Conservation (phyloP, 768 basidiomycete species). For the Psilocybe subaeruginosa region DNA sequence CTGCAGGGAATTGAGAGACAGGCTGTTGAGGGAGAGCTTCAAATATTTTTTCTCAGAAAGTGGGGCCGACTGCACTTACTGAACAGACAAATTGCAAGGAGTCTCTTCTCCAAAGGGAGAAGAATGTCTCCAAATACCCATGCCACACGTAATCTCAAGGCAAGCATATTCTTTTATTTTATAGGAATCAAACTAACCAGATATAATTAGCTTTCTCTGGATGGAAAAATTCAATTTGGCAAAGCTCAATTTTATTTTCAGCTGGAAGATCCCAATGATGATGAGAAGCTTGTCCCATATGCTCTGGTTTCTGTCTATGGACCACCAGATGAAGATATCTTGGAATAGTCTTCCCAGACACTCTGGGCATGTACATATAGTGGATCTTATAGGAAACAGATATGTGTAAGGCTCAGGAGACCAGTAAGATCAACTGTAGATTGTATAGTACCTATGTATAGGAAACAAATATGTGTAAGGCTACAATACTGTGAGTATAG, state of each 20-base stretch:
- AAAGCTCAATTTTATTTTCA: slow-evolving; percentile 25
- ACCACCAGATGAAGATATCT: background rate
- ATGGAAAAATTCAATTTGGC: slow-evolving; percentile 1
- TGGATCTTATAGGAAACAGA: too few relatives aligned
- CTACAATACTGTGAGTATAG: too few relatives aligned
- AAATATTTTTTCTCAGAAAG: slow-evolving; percentile 2
- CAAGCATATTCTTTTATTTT: background rate
- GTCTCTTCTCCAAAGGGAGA: slow-evolving; percentile 29
- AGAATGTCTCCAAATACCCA: slow-evolving; percentile 12
- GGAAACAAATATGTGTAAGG: too few relatives aligned
- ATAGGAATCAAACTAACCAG: background rate
- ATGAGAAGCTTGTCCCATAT: background rate
- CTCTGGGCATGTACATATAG: background rate
- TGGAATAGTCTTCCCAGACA: background rate
- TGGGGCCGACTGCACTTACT: slow-evolving; percentile 39
- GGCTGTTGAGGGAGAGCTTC: background rate
- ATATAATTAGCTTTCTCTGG: background rate
- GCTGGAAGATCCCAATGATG: background rate
- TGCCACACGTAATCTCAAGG: slow-evolving; percentile 24
- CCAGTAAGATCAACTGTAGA: too few relatives aligned
- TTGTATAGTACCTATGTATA: too few relatives aligned
- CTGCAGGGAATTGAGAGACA: too few relatives aligned
- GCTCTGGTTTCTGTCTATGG: background rate
- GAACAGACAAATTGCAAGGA: slow-evolving; percentile 39
- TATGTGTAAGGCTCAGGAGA: too few relatives aligned